A percentile compares a stretch with the other conserved stretches of the same genome.
Evolutionary conservation across 2,329 filamentous ascomycete genomes (phyloP).

Genomic region (Nothomitra cinnamomea): DNA sequence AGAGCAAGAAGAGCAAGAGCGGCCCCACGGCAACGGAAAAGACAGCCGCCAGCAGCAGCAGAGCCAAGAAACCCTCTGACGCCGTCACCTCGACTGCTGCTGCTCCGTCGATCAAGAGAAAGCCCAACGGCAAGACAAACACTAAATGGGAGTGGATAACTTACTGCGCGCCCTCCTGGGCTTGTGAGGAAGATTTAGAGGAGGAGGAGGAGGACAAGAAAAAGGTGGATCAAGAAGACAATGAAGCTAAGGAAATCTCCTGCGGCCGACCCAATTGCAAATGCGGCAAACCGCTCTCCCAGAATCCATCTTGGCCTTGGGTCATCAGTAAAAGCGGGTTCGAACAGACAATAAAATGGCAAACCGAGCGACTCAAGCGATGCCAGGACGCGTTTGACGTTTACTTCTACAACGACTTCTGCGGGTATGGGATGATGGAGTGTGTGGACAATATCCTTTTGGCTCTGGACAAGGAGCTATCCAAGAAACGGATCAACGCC

Average conservation of each 20-base stretch:
- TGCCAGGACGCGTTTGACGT: conserved; percentile 1
- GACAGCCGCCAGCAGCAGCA: too few relatives aligned
- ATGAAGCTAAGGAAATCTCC: neutral
- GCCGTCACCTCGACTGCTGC: neutral
- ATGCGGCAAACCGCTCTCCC: neutral
- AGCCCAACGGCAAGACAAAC: too few relatives aligned
- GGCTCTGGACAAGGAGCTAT: neutral
- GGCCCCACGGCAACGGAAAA: too few relatives aligned
- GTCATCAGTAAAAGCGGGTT: neutral
- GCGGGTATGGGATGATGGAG: conserved; percentile 1
- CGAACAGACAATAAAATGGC: neutral
- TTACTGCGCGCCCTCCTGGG: neutral
- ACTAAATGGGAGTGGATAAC: neutral
- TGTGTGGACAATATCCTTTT: neutral
- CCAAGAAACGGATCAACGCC: neutral
- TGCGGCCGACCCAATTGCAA: neutral
- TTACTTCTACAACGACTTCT: conserved; percentile 4
- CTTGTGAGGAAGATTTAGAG: neutral
- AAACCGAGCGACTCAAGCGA: neutral
- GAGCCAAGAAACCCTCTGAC: neutral
- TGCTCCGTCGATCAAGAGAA: neutral
- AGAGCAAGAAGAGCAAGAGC: too few relatives aligned
- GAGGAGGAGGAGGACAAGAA: neutral
- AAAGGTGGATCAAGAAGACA: neutral
- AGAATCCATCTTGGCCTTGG: neutral